phyloP scores from a whole-genome alignment of 306 rosid species.

The Chamaecrista fasciculata region DNA sequence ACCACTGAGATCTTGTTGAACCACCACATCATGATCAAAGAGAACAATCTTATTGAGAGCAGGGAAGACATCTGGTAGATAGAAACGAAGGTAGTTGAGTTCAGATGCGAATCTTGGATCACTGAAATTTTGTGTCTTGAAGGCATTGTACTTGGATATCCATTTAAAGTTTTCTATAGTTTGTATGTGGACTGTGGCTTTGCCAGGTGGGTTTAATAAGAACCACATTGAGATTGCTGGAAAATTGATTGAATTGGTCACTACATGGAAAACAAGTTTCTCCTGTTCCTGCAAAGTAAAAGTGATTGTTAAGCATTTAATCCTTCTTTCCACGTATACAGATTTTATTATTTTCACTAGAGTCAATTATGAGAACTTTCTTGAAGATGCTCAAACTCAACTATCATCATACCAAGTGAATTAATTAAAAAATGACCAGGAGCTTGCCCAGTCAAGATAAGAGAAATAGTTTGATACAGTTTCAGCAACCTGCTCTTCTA shows the following conservation, averaged over 20 bases:
- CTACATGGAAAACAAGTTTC: conserved; percentile 84
- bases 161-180: conserved; percentile 64
- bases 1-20: conserved; percentile 69
- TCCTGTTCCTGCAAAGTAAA: conserved; percentile 64
- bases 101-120: conserved; percentile 84
- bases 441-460: not conserved
- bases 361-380: conserved; percentile 5
- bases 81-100: conserved; percentile 90
- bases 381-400: not conserved
- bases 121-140: conserved; percentile 42
- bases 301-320: conserved; percentile 32
- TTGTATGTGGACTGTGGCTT: conserved; percentile 74
- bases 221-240: conserved; percentile 98
- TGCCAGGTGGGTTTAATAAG: conserved; percentile 77
- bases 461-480: conserved; percentile 3
- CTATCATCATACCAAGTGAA: not conserved
- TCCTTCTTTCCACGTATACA: conserved; percentile 9
- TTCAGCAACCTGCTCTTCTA: not conserved
- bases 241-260: conserved; percentile 79
- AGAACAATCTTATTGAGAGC: conserved; percentile 64
- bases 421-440: not conserved
- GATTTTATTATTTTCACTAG: conserved; percentile 1
- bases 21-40: conserved; percentile 95
- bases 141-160: conserved; percentile 53
- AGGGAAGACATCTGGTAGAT: conserved; percentile 82